These are phyloP conservation scores for Lactuca sativa DNA, from an alignment of 129 eudicot genomes.

Conservation along the genomic window DNA sequence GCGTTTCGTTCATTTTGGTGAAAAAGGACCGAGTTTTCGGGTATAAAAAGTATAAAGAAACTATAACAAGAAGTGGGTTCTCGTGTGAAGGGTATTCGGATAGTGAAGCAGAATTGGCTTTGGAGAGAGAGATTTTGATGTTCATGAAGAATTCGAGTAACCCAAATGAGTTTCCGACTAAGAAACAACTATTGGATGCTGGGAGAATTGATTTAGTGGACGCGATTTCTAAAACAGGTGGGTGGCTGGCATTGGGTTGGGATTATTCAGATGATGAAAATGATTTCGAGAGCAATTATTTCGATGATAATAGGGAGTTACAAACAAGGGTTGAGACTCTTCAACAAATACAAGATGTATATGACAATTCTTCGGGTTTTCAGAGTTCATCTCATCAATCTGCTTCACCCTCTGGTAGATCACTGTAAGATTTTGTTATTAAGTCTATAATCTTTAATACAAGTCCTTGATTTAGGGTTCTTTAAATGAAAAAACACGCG, in stretches of 20 bases:
- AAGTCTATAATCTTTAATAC: neutral
- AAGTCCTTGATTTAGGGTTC: constrained; percentile 14
- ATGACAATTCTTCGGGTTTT: constrained; percentile 12
- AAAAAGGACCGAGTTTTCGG: constrained; percentile 4
- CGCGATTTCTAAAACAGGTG: constrained; percentile 64
- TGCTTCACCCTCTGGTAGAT: constrained; percentile 56
- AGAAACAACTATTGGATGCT: constrained; percentile 53
- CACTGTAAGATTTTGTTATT: constrained; percentile 51
- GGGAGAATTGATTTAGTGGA: constrained; percentile 76
- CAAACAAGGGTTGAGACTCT: constrained; percentile 40
- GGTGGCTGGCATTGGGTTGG: constrained; percentile 90
- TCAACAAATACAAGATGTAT: constrained; percentile 13
- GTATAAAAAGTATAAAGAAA: constrained; percentile 23
- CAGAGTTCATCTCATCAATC: constrained; percentile 30
- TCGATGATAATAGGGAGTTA: constrained; percentile 40
- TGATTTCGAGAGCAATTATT: constrained; percentile 19
- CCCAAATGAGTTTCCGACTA: constrained; percentile 70
- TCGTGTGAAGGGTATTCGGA: constrained; percentile 35
- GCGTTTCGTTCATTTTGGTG: constrained; percentile 7
- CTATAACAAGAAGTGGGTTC: constrained; percentile 29
- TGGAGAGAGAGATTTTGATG: constrained; percentile 63
- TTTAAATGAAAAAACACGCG: neutral
- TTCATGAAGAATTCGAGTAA: constrained; percentile 75
- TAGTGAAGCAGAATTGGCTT: constrained; percentile 35
- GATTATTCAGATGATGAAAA: constrained; percentile 35